Base-by-base conservation (phyloP, 208 protist genomes). In the Acanthamoeba triangularis region DNA sequence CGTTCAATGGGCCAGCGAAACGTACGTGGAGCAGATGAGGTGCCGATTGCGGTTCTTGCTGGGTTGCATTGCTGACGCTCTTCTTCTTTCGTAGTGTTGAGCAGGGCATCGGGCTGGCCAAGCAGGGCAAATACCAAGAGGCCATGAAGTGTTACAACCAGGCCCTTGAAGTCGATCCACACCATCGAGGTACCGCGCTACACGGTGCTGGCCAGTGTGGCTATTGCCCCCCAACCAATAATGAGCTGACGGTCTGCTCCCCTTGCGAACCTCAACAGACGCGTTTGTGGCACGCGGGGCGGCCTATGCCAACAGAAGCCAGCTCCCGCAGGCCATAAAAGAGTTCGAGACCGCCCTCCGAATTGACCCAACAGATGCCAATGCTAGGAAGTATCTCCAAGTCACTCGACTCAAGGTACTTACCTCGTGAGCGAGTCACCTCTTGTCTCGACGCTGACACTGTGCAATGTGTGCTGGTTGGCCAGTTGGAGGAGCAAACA, bases 111-210 rank as follows among this genome's bases (percentile, higher is more conserved):
- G 90, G 14, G 52, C 44, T 80, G 28, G 90, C 90, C 33, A 94
- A 94, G 63, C 37, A 94, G 65, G 90, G 90, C 56, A 61, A 94
- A 18, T 94, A 94, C 37, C 30, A 49, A 30, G 52, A 72, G 33
- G 90, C 90, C 25, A 94, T 94, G 90, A 72, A 80, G 41, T 94
- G 56, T n/a, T 94, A 94, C 49, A 94, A 94, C 37, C 90, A 94
- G 63, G 90, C 90, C 10, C 47, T 94, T 11, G 90, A 94, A 52
- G 90, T 94, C 44, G 90, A 94, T 28, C 90, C 90, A 14, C 44
- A 74, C 20, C 90, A 94, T 18, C 91, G 84, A 69, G 52, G 59
- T 56, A 5, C 20, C 30, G 30, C 35, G 4, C 65, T 30, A 14
- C 65, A 37, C 35, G 56, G 41, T 37, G 3, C 23, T 0, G 20